Conservation (phyloP, 441 rosid species). For the Aleurites moluccanus region DNA sequence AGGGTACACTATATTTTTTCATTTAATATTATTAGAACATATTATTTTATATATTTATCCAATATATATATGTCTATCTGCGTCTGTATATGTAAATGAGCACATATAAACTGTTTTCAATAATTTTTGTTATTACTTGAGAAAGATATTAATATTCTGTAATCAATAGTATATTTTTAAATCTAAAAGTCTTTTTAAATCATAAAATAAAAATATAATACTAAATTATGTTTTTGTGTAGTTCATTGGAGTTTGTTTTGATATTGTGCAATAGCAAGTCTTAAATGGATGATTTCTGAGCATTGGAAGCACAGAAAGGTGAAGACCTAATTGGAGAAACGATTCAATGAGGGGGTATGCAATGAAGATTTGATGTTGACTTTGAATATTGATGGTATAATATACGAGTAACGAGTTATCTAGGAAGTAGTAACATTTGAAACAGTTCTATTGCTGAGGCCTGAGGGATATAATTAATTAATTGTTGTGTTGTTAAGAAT, state of each 20-base stretch:
- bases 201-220: background rate
- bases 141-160: background rate
- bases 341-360: background rate
- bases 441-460: background rate
- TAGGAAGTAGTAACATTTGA: background rate
- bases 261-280: background rate
- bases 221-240: background rate
- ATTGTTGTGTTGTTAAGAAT: background rate
- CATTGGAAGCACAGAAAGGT: background rate
- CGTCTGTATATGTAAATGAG: no score
- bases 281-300: background rate
- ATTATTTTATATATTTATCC: no score
- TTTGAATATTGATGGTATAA: background rate
- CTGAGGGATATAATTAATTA: background rate
- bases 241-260: background rate
- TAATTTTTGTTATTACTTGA: background rate
- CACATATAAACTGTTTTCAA: no score
- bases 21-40: no score
- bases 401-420: background rate
- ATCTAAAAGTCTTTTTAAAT: background rate
- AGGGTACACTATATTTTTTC: background rate
- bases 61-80: no score
- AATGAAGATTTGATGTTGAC: background rate
- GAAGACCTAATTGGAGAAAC: background rate
- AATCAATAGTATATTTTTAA: no score